Evolutionary conservation across 2,329 filamentous ascomycete genomes (phyloP).

Genomic region (Thielaviopsis punctulata): DNA sequence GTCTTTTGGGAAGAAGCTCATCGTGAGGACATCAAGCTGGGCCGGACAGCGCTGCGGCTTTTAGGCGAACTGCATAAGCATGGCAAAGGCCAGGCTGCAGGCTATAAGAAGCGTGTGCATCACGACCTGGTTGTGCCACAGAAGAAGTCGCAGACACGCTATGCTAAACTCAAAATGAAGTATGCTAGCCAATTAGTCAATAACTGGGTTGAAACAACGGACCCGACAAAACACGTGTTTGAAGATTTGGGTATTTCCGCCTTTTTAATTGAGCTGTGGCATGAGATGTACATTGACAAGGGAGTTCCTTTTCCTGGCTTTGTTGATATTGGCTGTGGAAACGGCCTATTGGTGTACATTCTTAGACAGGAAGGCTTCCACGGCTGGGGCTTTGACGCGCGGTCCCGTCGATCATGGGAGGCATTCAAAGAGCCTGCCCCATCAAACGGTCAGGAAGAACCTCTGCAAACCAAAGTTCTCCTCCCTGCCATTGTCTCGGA

Average conservation of each 20-base stretch:
- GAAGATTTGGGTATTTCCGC: conserved; percentile 84
- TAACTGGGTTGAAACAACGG: conserved; percentile 74
- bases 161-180: conserved; percentile 58
- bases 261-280: conserved; percentile 85
- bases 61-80: conserved; percentile 57
- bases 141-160: conserved; percentile 63
- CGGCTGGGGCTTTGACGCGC: conserved; percentile 85
- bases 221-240: conserved; percentile 83
- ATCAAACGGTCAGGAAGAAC: conserved; percentile 11
- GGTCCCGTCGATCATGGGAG: conserved; percentile 69
- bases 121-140: conserved; percentile 72
- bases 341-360: conserved; percentile 75
- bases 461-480: conserved; percentile 30
- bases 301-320: conserved; percentile 57
- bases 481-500: conserved; percentile 27
- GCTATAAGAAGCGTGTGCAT: conserved; percentile 66
- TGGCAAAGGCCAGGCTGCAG: conserved; percentile 42
- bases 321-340: conserved; percentile 90
- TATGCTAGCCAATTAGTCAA: conserved; percentile 56
- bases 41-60: conserved; percentile 51
- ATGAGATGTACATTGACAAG: conserved; percentile 50
- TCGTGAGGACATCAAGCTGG: conserved; percentile 29
- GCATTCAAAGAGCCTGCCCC: conserved; percentile 35
- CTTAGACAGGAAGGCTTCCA: conserved; percentile 62
- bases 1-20: conserved; percentile 27